Evolutionary conservation across 768 basidiomycete genomes (phyloP).

Genomic region (Leccinum broughii): DNA sequence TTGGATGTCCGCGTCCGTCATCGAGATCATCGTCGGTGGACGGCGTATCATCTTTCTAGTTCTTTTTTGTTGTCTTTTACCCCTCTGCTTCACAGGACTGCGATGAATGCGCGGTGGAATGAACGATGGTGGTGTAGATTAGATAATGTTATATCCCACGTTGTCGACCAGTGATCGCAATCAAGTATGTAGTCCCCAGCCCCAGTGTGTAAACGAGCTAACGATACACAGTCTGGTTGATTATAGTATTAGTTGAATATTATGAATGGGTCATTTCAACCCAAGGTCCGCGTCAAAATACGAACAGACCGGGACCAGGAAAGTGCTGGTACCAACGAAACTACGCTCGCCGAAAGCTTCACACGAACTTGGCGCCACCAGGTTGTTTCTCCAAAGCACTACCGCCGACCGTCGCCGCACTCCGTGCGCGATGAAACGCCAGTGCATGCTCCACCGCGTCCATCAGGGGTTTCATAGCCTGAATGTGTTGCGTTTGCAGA

Average conservation of each 20-base stretch:
- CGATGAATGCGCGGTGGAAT: too few species aligned
- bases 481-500: background rate
- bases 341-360: slow-evolving; percentile 1
- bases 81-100: too few species aligned
- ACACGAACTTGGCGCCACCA: slow-evolving; percentile 12
- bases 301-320: too few species aligned
- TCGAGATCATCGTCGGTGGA: slow-evolving; percentile 70
- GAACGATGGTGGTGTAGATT: background rate
- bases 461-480: slow-evolving; percentile 79
- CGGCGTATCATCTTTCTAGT: slow-evolving; percentile 67
- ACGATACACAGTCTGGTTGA: background rate
- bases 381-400: slow-evolving; percentile 5
- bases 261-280: background rate
- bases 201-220: background rate
- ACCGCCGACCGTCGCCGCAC: slow-evolving; percentile 13
- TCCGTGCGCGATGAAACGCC: slow-evolving; percentile 51
- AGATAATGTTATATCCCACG: background rate
- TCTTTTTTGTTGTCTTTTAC: background rate
- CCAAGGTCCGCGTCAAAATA: background rate
- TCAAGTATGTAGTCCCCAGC: too few species aligned
- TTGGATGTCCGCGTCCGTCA: slow-evolving; percentile 78
- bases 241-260: background rate
- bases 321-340: background rate
- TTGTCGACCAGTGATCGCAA: too few species aligned
- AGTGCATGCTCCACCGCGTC: slow-evolving; percentile 75